Evolutionary conservation across 2,329 filamentous ascomycete species (phyloP), one percentile per base, ranked within the genome.

Genomic region (Fusarium acutatum): DNA sequence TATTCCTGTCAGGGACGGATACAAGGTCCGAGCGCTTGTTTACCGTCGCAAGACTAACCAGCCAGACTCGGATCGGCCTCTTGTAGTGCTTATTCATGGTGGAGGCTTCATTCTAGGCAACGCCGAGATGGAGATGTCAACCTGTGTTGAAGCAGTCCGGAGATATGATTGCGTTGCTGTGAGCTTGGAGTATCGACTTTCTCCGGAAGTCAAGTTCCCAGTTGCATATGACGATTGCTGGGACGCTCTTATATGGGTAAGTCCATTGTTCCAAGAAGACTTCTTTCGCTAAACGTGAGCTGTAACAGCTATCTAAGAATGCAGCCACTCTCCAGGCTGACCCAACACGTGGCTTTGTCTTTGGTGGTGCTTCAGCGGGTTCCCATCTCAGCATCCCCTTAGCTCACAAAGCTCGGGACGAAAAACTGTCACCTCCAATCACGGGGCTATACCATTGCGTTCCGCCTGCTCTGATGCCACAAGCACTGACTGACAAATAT

Each of bases 81-180:
- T 59, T 18, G 10, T 59, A 1, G 32, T 59, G 6, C 56, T 59
- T 15, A 22, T 59, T 4, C 41, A 59, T 13, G 56, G 41, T 0
- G 56, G 41, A 12, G 41, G 56, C 20, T 59, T 50, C 6, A 50
- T 50, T 1, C 7, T 50, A 3, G 43, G 56, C 4, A 59, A 50
- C 13, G 43, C 56, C 6, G 56, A 59, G 32, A 59, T 59, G 41
- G 56, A 59, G 24, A 59, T 58, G 40, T 40, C 54, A 15, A 58
- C 40, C 9, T 58, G 54, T 6, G 40, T 58, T 22, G 40, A 47
- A 17, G 40, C 54, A 14, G 54, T 47, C 4, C 13, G 18, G 4
- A 47, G n/a, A 32, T 58, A n/a, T 8, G 54, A 47, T 18, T 58
- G 54, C 6, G 54, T 58, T 7, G 40, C 40, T 2, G 38, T 58